phyloP scores from a whole-genome alignment of 352 stramenopile species.

The Halophytophthora polymorphica region DNA sequence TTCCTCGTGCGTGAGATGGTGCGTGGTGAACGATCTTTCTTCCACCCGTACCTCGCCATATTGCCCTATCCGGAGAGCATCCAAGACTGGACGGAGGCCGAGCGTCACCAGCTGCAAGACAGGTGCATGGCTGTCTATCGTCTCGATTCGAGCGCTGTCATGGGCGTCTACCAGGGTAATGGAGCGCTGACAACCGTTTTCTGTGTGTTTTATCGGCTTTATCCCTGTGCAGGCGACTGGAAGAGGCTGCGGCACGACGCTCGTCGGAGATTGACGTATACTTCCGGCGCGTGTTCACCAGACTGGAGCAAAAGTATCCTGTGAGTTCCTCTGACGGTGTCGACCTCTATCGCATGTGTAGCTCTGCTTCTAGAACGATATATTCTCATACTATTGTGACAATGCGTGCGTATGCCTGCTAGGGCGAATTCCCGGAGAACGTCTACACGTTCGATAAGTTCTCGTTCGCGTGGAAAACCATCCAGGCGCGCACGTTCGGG shows the following conservation, averaged over 20 bases:
- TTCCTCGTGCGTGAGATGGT: slow-evolving; percentile 82
- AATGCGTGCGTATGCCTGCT: background rate
- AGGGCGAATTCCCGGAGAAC: slow-evolving; percentile 43
- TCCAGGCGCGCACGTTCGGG: slow-evolving; percentile 91
- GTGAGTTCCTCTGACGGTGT: slow-evolving; percentile 14
- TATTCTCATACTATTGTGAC: no score
- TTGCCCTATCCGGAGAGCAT: slow-evolving; percentile 78
- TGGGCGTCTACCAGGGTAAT: no score
- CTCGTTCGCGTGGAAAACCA: slow-evolving; percentile 84
- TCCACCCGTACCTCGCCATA: slow-evolving; percentile 82
- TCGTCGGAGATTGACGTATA: slow-evolving; percentile 52
- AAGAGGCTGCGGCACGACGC: slow-evolving; percentile 43
- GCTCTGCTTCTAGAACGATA: no score
- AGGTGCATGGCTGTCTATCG: slow-evolving; percentile 14
- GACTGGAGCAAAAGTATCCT: slow-evolving; percentile 46
- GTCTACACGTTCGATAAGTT: slow-evolving; percentile 72
- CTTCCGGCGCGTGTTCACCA: slow-evolving; percentile 49
- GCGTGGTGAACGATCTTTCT: slow-evolving; percentile 70
- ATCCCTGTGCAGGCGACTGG: slow-evolving; percentile 27
- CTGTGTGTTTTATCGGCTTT: background rate
- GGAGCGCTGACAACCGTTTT: background rate
- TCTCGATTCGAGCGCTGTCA: background rate
- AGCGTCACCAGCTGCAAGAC: slow-evolving; percentile 75
- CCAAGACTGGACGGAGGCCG: slow-evolving; percentile 72
- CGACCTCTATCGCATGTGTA: no score